phyloP scores from a whole-genome alignment of 2,329 filamentous ascomycete species.

The Talaromyces sp. region DNA sequence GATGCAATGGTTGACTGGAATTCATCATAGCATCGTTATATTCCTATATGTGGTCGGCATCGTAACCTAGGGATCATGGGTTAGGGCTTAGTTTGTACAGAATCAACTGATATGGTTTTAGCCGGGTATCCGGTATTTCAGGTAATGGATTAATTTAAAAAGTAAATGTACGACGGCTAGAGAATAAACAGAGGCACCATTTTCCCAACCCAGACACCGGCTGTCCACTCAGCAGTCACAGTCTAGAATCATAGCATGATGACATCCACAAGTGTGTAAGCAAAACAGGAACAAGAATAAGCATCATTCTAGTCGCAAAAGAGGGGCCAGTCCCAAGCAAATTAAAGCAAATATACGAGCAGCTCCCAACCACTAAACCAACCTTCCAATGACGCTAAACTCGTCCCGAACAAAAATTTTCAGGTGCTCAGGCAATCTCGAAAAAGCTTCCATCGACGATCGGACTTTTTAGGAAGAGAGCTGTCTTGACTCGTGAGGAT shows the following conservation, averaged over 20 bases:
- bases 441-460: not conserved
- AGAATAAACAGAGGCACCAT: not conserved
- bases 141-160: no score
- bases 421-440: not conserved
- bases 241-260: not conserved
- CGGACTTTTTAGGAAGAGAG: slow-evolving; percentile 1
- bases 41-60: not conserved
- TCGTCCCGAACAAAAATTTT: slow-evolving; percentile 7
- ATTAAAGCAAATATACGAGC: not conserved
- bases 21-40: not conserved
- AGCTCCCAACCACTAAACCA: not conserved
- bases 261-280: not conserved
- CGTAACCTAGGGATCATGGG: not conserved
- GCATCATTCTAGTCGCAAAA: not conserved
- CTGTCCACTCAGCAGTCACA: not conserved
- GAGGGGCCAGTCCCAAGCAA: not conserved
- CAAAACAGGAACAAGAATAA: slow-evolving; percentile 1
- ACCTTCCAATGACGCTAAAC: not conserved
- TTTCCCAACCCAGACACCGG: not conserved
- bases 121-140: not conserved
- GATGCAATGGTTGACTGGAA: slow-evolving; percentile 22
- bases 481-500: not conserved
- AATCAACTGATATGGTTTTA: not conserved
- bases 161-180: not conserved
- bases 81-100: not conserved